A percentile compares a stretch with the other conserved stretches of the same genome.
These are phyloP conservation scores for Testicularia cyperi DNA, from an alignment of 1,284 basidiomycete genomes.

Conservation along the genomic window DNA sequence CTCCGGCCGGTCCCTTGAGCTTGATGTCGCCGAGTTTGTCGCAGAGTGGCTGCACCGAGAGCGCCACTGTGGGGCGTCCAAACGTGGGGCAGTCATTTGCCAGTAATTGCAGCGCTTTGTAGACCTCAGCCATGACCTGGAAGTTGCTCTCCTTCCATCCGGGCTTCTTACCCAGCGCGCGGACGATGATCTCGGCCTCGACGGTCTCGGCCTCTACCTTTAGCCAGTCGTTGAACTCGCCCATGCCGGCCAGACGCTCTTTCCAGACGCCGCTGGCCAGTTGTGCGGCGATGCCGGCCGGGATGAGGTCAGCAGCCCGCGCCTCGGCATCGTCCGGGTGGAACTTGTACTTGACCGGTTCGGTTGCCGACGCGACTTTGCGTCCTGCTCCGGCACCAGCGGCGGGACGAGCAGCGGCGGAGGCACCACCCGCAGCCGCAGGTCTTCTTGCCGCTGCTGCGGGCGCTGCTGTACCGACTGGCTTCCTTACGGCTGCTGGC, in stretches of 20 bases:
- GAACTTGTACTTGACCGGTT: constrained; percentile 83
- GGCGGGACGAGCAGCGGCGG: constrained; percentile 57
- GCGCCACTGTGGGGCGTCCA: constrained; percentile 78
- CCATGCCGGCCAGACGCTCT: constrained; percentile 78
- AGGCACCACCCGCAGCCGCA: constrained; percentile 64
- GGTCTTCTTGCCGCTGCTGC: constrained; percentile 61
- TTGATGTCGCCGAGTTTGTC: constrained; percentile 98
- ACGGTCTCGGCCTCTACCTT: constrained; percentile 70
- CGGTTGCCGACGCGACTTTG: constrained; percentile 67
- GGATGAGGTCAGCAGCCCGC: constrained; percentile 75
- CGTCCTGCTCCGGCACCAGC: constrained; percentile 63
- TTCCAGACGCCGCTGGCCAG: constrained; percentile 92
- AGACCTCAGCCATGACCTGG: constrained; percentile 65
- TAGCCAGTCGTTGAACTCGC: constrained; percentile 83
- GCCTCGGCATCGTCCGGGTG: constrained; percentile 88
- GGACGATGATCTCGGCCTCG: constrained; percentile 85
- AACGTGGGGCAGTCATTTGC: constrained; percentile 81
- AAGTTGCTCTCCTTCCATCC: constrained; percentile 99
- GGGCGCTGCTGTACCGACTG: constrained; percentile 9
- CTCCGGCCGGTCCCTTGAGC: constrained; percentile 94
- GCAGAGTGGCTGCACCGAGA: constrained; percentile 79
- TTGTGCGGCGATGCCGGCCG: constrained; percentile 71
- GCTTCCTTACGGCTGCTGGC: constrained; percentile 8
- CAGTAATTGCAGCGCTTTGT: constrained; percentile 64
- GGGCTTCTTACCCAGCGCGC: constrained; percentile 84